These are phyloP conservation scores for Sphagnum fallax DNA, from an alignment of 228 moss, liverwort and hornwort genomes.

Conservation along the genomic window DNA sequence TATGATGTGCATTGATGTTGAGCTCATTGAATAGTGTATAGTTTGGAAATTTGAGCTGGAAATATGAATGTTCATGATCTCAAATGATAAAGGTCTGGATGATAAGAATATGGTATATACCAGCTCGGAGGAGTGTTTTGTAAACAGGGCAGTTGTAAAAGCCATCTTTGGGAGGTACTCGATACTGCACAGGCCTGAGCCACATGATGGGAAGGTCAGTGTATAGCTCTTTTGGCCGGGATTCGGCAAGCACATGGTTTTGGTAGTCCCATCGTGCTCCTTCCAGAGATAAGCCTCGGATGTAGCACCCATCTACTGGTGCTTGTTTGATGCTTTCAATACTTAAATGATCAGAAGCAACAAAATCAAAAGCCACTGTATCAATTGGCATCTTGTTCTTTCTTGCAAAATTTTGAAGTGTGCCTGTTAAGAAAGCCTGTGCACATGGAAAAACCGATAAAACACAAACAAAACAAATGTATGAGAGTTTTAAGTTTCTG, in stretches of 20 bases:
- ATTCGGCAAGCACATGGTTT: slow-evolving; percentile 46
- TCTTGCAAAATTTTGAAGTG: slow-evolving; percentile 81
- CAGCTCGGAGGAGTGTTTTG: slow-evolving; percentile 86
- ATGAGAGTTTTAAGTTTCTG: too few species aligned
- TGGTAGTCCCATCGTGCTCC: slow-evolving; percentile 80
- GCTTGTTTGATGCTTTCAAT: slow-evolving; percentile 29
- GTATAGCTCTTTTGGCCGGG: slow-evolving; percentile 65
- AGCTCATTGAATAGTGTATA: too few species aligned
- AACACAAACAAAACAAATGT: background rate
- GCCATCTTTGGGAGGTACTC: slow-evolving; percentile 30
- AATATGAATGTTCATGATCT: too few species aligned
- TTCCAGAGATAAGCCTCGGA: slow-evolving; percentile 70
- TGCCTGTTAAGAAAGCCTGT: slow-evolving; percentile 81
- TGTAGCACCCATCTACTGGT: slow-evolving; percentile 72
- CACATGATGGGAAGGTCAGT: slow-evolving; percentile 81
- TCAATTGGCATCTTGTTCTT: slow-evolving; percentile 84
- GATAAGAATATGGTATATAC: slow-evolving; percentile 16
- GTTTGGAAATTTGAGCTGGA: too few species aligned
- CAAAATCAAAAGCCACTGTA: slow-evolving; percentile 70
- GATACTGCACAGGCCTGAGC: slow-evolving; percentile 60
- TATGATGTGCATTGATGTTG: too few species aligned
- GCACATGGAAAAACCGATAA: background rate
- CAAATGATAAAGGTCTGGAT: too few species aligned
- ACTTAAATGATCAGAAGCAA: slow-evolving; percentile 46
- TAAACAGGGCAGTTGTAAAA: slow-evolving; percentile 81